Evolutionary conservation across 805 yeast genomes (phyloP).

Genomic region (Tetrapisispora arboricola): DNA sequence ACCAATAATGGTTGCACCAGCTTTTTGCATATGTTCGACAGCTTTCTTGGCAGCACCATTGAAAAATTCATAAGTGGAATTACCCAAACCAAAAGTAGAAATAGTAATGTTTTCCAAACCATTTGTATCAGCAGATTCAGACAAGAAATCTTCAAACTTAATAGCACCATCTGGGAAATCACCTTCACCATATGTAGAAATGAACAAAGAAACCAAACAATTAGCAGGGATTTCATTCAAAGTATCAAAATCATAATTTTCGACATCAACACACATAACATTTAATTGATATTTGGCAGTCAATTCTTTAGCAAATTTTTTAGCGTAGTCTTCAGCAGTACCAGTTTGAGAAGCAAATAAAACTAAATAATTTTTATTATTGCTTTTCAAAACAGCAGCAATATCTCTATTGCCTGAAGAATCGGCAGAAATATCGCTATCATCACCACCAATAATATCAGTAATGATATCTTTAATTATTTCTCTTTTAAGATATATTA

Average conservation of each 20-base stretch:
- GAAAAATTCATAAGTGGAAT: slow-evolving; percentile 86
- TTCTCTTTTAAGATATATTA: slow-evolving; percentile 5
- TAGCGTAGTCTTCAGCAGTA: slow-evolving; percentile 94
- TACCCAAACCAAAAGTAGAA: slow-evolving; percentile 86
- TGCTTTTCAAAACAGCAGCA: slow-evolving; percentile 43
- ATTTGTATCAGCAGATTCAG: slow-evolving; percentile 42
- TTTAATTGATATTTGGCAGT: slow-evolving; percentile 70
- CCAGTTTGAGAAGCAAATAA: slow-evolving; percentile 96
- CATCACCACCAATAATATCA: slow-evolving; percentile 28
- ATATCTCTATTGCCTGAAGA: slow-evolving; percentile 45
- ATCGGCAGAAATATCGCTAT: slow-evolving; percentile 27
- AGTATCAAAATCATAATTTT: slow-evolving; percentile 76
- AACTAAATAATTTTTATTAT: slow-evolving; percentile 66
- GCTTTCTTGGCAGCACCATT: slow-evolving; percentile 70
- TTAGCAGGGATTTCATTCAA: slow-evolving; percentile 53
- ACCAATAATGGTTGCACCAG: slow-evolving; percentile 69
- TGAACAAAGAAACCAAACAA: slow-evolving; percentile 58
- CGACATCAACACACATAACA: slow-evolving; percentile 79
- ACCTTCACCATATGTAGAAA: slow-evolving; percentile 97
- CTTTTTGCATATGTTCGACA: slow-evolving; percentile 39
- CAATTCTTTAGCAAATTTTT: slow-evolving; percentile 82
- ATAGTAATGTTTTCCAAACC: slow-evolving; percentile 47
- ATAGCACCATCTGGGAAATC: slow-evolving; percentile 96
- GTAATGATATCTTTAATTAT: slow-evolving; percentile 6
- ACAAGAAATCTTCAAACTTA: slow-evolving; percentile 61